These are phyloP conservation scores for Beauveria pseudobassiana DNA, from an alignment of 2,329 filamentous ascomycete genomes.

Conservation along the genomic window DNA sequence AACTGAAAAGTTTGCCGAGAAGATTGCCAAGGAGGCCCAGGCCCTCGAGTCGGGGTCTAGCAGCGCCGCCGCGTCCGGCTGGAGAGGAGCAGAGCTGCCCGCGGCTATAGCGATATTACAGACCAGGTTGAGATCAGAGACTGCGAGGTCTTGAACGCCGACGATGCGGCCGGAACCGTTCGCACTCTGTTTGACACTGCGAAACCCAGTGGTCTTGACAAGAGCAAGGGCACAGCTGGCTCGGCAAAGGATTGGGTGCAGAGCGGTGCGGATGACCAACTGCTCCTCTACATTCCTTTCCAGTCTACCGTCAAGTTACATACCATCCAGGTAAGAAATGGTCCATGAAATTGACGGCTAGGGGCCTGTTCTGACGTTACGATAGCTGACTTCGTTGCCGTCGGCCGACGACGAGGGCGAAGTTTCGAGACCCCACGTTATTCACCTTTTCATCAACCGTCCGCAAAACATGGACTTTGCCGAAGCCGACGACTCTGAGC, in stretches of 20 bases:
- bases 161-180: slow-evolving; percentile 66
- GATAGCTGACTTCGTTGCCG: slow-evolving; percentile 74
- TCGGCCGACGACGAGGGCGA: slow-evolving; percentile 60
- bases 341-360: not conserved
- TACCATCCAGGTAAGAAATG: slow-evolving; percentile 54
- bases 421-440: slow-evolving; percentile 68
- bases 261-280: slow-evolving; percentile 93
- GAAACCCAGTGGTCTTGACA: slow-evolving; percentile 57
- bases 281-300: slow-evolving; percentile 90
- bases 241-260: slow-evolving; percentile 75
- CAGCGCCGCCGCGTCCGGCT: slow-evolving; percentile 35
- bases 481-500: slow-evolving; percentile 79
- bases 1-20: slow-evolving; percentile 66
- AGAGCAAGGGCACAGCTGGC: slow-evolving; percentile 42
- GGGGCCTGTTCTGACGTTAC: not conserved
- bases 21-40: slow-evolving; percentile 60
- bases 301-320: slow-evolving; percentile 83
- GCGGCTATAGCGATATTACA: slow-evolving; percentile 78
- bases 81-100: slow-evolving; percentile 72
- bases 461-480: slow-evolving; percentile 90
- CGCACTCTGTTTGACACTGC: slow-evolving; percentile 63
- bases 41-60: slow-evolving; percentile 37
- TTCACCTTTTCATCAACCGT: slow-evolving; percentile 83
- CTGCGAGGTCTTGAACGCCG: slow-evolving; percentile 81
- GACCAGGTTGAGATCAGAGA: slow-evolving; percentile 71